phyloP scores from a whole-genome alignment of 2,329 filamentous ascomycete genomes.

The Ophiostoma tasmaniense region DNA sequence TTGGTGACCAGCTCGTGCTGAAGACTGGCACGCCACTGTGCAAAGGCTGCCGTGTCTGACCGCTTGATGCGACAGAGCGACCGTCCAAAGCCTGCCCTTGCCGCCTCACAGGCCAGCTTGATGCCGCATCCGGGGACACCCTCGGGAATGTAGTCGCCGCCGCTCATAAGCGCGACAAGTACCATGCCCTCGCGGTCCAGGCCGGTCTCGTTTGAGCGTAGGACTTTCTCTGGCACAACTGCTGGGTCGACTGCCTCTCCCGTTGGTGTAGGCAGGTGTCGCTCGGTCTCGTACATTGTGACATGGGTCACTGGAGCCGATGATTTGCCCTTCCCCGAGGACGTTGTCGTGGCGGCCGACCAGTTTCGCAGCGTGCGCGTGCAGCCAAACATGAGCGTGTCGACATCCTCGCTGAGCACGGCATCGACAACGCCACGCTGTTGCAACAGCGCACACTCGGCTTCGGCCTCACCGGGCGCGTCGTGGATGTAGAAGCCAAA shows the following conservation, averaged over 20 bases:
- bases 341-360: slow-evolving; percentile 50
- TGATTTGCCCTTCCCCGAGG: slow-evolving; percentile 24
- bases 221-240: slow-evolving; percentile 1
- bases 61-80: slow-evolving; percentile 59
- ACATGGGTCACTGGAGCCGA: slow-evolving; percentile 89
- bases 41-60: slow-evolving; percentile 50
- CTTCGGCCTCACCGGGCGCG: slow-evolving; percentile 90
- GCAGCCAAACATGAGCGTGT: slow-evolving; percentile 96
- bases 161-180: slow-evolving; percentile 86
- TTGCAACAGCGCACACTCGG: slow-evolving; percentile 86
- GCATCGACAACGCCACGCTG: slow-evolving; percentile 77
- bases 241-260: neutral
- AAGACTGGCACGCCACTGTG: slow-evolving; percentile 63
- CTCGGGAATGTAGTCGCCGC: slow-evolving; percentile 85
- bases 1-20: slow-evolving; percentile 74
- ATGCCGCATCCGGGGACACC: slow-evolving; percentile 82
- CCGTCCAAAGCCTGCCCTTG: slow-evolving; percentile 75
- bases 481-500: slow-evolving; percentile 81
- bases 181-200: slow-evolving; percentile 86
- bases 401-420: slow-evolving; percentile 91
- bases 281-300: slow-evolving; percentile 57
- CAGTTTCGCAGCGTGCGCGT: slow-evolving; percentile 71
- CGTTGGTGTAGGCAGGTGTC: neutral
- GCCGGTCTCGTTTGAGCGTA: slow-evolving; percentile 37
- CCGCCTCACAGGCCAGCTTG: slow-evolving; percentile 83